Conservation (phyloP, 2,329 filamentous ascomycete genomes). For the Aotearoamyces nothofagi region DNA sequence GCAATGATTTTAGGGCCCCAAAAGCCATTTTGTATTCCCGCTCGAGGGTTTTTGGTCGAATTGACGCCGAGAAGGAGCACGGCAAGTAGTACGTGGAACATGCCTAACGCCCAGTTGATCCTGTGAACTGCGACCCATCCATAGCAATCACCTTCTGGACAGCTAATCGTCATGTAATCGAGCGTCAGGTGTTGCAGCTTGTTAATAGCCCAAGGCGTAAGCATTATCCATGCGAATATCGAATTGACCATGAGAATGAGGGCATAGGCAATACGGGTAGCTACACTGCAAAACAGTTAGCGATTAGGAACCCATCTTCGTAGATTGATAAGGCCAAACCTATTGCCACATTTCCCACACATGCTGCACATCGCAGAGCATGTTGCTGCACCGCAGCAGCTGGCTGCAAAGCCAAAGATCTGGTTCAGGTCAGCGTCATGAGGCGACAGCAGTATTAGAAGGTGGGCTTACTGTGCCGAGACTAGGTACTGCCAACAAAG, state of each 20-base stretch:
- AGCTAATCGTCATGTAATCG: conserved; percentile 92
- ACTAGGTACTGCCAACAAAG: conserved; percentile 77
- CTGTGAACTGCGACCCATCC: conserved; percentile 94
- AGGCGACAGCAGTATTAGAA: conserved; percentile 1
- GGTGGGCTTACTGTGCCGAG: conserved; percentile 57
- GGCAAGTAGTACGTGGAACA: conserved; percentile 83
- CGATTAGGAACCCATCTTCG: conserved; percentile 3
- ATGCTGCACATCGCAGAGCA: conserved; percentile 92
- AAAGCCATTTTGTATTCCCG: conserved; percentile 90
- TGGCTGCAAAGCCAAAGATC: conserved; percentile 66
- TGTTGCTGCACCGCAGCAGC: conserved; percentile 91
- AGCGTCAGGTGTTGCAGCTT: conserved; percentile 85
- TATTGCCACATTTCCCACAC: conserved; percentile 94
- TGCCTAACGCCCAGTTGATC: conserved; percentile 91
- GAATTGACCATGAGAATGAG: conserved; percentile 93
- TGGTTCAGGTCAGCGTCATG: conserved; percentile 21
- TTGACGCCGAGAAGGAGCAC: conserved; percentile 74
- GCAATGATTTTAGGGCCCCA: conserved; percentile 93
- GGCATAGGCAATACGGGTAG: conserved; percentile 91
- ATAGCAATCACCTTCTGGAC: conserved; percentile 78
- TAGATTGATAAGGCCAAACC: conserved; percentile 30
- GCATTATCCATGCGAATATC: conserved; percentile 96
- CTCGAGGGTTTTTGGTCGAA: conserved; percentile 75
- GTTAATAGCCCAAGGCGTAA: conserved; percentile 95
- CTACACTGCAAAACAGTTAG: conserved; percentile 46